A percentile compares a stretch with the other conserved stretches of the same genome.
Conservation (phyloP, 2,329 filamentous ascomycete genomes). For the Sclerotinia borealis region DNA sequence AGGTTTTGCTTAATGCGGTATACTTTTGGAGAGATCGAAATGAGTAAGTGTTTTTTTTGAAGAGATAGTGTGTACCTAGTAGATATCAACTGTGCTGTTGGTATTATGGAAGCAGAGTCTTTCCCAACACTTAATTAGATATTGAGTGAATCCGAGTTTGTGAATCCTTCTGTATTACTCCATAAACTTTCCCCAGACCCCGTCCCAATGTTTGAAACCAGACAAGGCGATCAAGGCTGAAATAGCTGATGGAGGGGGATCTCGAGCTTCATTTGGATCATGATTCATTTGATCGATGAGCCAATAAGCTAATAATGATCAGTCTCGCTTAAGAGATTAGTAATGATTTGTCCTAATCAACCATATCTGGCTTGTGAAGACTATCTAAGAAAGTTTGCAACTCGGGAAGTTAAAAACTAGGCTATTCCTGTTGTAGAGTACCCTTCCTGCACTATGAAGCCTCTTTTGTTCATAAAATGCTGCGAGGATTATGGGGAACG, state of each 20-base stretch:
- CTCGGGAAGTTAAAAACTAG: too few species aligned
- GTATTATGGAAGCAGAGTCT: neutral
- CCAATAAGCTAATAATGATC: neutral
- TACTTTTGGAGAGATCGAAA: neutral
- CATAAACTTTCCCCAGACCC: neutral
- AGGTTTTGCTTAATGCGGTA: slow-evolving; percentile 1
- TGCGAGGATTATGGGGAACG: neutral
- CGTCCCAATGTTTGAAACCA: neutral
- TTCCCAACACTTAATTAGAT: neutral
- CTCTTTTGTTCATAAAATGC: neutral
- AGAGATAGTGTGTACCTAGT: neutral
- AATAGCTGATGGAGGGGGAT: neutral
- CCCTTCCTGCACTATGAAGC: neutral
- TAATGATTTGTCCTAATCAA: neutral
- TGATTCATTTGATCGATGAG: neutral
- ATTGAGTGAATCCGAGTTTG: neutral
- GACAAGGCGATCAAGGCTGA: neutral
- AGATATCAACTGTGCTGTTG: neutral
- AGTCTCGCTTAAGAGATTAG: neutral
- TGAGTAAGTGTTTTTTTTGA: neutral
- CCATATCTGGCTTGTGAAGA: neutral
- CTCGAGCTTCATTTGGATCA: neutral
- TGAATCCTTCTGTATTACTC: neutral
- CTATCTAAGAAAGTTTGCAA: too few species aligned
- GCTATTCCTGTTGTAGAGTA: too few species aligned